Conservation (phyloP, 176 grass and related monocot genomes). For the Microstegium vimineum region DNA sequence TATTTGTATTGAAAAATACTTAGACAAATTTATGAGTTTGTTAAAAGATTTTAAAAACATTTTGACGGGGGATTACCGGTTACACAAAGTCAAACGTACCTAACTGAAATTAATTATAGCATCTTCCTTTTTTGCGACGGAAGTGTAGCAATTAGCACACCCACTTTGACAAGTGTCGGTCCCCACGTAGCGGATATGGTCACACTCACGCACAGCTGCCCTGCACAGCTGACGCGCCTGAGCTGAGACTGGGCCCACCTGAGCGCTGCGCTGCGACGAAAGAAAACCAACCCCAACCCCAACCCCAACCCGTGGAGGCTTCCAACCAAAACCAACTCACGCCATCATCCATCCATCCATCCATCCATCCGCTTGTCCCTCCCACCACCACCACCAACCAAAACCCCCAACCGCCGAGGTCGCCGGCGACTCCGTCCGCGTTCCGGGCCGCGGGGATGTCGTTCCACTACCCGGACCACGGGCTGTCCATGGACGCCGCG, state of each 20-base stretch:
- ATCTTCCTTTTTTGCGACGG: background rate
- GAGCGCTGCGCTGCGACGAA: background rate
- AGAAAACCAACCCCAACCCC: constrained; percentile 5
- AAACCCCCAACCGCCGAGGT: constrained; percentile 35
- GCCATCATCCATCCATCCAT: background rate
- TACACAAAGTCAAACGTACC: background rate
- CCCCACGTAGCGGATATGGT: background rate
- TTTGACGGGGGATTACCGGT: background rate
- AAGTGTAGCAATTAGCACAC: background rate
- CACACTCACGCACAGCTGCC: background rate
- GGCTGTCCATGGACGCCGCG: constrained; percentile 44
- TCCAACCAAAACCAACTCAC: constrained; percentile 5
- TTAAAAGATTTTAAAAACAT: background rate
- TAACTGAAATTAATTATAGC: background rate
- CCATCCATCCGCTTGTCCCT: constrained; percentile 24
- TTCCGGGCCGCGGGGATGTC: constrained; percentile 14
- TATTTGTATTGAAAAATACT: background rate
- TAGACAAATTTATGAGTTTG: background rate
- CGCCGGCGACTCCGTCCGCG: background rate
- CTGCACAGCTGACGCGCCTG: background rate
- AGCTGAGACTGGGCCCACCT: too few relatives aligned
- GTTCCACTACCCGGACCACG: constrained; percentile 57
- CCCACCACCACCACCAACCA: constrained; percentile 37
- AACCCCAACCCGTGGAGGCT: background rate
- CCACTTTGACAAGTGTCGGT: constrained; percentile 18